Percentiles rank a stretch among this genome's conserved stretches.
Conservation (phyloP, 345 rosid genomes). For the Triadica sebifera region DNA sequence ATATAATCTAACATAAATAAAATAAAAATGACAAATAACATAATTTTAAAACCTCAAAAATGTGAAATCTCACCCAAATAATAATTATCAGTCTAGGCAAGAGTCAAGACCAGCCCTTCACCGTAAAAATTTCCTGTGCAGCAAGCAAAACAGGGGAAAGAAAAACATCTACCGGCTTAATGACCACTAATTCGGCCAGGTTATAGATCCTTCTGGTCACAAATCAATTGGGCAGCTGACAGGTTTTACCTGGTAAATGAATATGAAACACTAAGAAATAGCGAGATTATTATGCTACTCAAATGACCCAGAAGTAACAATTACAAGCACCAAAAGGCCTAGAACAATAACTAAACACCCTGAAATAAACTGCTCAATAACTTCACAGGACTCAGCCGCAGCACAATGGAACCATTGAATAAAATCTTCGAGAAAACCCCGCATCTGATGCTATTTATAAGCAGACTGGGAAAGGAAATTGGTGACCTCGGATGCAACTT, state of each 20-base stretch:
- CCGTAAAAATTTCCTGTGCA: too few relatives aligned
- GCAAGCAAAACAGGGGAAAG: too few relatives aligned
- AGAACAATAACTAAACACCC: neutral
- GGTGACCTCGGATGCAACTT: conserved; percentile 66
- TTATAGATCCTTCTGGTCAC: too few relatives aligned
- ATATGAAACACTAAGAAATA: neutral
- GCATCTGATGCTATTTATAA: conserved; percentile 35
- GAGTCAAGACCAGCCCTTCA: too few relatives aligned
- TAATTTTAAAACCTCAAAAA: too few relatives aligned
- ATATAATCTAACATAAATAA: too few relatives aligned
- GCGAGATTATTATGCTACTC: neutral
- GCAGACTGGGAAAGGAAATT: conserved; percentile 56
- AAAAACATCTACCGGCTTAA: too few relatives aligned
- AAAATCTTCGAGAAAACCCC: neutral
- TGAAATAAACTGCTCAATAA: conserved; percentile 6
- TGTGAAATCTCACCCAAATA: too few relatives aligned
- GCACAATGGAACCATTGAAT: neutral
- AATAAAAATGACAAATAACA: too few relatives aligned
- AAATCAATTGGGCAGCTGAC: too few relatives aligned
- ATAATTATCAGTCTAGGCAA: too few relatives aligned
- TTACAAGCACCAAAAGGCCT: neutral
- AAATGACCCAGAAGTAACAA: neutral
- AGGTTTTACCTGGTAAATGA: neutral
- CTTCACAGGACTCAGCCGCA: conserved; percentile 12
- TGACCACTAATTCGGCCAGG: too few relatives aligned